These are phyloP conservation scores for Colletotrichum magnum DNA, from an alignment of 2,329 filamentous ascomycete species.

Conservation along the genomic window DNA sequence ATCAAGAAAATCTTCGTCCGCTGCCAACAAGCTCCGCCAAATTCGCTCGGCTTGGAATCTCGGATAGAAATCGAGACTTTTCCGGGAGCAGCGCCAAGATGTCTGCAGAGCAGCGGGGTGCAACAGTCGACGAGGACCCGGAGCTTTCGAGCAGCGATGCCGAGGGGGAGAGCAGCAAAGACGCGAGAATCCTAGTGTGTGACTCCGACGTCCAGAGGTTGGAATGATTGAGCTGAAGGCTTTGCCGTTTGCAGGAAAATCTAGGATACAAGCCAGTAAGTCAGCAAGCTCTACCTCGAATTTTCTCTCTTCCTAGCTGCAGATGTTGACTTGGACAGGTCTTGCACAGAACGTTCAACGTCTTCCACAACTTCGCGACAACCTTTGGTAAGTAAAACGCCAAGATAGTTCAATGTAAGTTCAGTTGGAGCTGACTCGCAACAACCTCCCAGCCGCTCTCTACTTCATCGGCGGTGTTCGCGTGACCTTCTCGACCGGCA, in stretches of 20 bases:
- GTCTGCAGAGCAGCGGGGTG: slow-evolving; percentile 11
- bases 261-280: slow-evolving; percentile 35
- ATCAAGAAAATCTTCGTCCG: too few relatives aligned
- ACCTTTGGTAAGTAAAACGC: slow-evolving; percentile 63
- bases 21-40: too few relatives aligned
- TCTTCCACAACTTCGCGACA: slow-evolving; percentile 72
- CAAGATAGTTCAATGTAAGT: background rate
- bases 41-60: background rate
- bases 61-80: background rate
- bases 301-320: too few relatives aligned
- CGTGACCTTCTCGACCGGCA: slow-evolving; percentile 74
- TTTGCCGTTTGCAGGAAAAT: slow-evolving; percentile 17
- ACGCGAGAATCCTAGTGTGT: slow-evolving; percentile 14
- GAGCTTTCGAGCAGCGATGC: slow-evolving; percentile 1
- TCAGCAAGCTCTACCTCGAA: background rate
- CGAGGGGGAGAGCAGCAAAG: slow-evolving; percentile 4
- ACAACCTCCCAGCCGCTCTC: slow-evolving; percentile 50
- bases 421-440: slow-evolving; percentile 55
- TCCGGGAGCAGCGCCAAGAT: slow-evolving; percentile 10
- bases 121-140: background rate
- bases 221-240: too few relatives aligned
- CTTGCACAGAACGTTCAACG: slow-evolving; percentile 68
- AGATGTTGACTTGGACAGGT: slow-evolving; percentile 54
- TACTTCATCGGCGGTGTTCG: slow-evolving; percentile 74
- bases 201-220: too few relatives aligned